Evolutionary conservation across 177 flowering plant species (phyloP), one percentile per base, ranked within the genome.

Genomic region (Tripterygium wilfordii): DNA sequence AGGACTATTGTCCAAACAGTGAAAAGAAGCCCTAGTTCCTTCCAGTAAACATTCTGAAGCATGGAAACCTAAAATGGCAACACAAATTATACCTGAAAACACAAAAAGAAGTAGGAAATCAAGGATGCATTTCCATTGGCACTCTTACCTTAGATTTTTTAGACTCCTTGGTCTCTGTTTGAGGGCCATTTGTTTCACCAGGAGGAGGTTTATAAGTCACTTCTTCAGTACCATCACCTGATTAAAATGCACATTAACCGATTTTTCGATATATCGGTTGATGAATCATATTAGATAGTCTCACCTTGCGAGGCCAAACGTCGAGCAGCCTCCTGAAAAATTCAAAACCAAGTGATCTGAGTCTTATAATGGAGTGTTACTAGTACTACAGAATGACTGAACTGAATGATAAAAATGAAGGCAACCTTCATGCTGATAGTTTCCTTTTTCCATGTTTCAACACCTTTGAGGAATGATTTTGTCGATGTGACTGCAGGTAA

Each of bases 401-500:
- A 30, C 7, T 7, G 33, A 12, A 12, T 30, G 12, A 7, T 6
- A 6, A 30, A 12, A 6, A 6, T 30, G 5, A 14, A 13, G 3
- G 6, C 13, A 13, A 59, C 69, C 60, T 60, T 45, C 48, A 41
- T 60, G 13, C 47, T 13, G 4, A 65, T 60, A 27, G 65, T 60
- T 56, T 65, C 70, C 24, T 65, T 60, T 51, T 65, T 65, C 70
- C 70, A 65, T 28, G 62, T 65, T 10, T 56, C 62, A 10, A 65
- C 26, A 24, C 70, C 70, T 52, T 51, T 65, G 16, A 51, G 39
- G 55, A 65, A 65, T 1, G 70, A 49, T 58, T 51, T 65, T 3
- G 58, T 52, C 36, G 70, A 60, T 10, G 57, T 56, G 15, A 45
- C 70, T 65, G 47, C 39, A 38, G n/a, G n/a, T n/a, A n/a, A n/a